A percentile compares a stretch with the other conserved stretches of the same genome.
These are phyloP conservation scores for Sporothrix phasma DNA, from an alignment of 2,329 filamentous ascomycete species.

Conservation along the genomic window DNA sequence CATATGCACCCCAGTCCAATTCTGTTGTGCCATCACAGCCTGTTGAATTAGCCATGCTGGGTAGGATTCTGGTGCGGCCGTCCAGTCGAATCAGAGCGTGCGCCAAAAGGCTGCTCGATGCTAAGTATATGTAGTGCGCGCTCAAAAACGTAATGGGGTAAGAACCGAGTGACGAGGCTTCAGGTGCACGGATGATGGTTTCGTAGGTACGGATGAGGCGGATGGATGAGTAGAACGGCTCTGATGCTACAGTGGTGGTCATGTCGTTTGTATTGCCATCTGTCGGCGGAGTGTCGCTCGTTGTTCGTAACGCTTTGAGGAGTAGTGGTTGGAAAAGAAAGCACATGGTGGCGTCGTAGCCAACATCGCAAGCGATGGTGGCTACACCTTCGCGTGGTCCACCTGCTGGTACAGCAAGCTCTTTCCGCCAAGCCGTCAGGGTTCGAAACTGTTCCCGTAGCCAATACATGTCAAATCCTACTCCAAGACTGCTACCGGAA, in stretches of 20 bases:
- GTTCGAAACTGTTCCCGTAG: slow-evolving; percentile 14
- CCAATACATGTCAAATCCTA: slow-evolving; percentile 9
- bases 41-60: slow-evolving; percentile 12
- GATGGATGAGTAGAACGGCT: slow-evolving; percentile 24
- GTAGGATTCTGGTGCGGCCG: slow-evolving; percentile 21
- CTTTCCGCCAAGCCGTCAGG: slow-evolving; percentile 15
- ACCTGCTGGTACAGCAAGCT: slow-evolving; percentile 13
- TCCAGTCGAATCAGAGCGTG: slow-evolving; percentile 25
- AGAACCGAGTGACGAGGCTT: slow-evolving; percentile 22
- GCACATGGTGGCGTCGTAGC: slow-evolving; percentile 25
- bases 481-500: background rate
- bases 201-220: slow-evolving; percentile 25
- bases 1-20: slow-evolving; percentile 16
- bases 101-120: slow-evolving; percentile 25
- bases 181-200: slow-evolving; percentile 24
- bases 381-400: slow-evolving; percentile 20
- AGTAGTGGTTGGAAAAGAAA: slow-evolving; percentile 27
- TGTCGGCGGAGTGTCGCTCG: background rate
- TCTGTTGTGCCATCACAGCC: background rate
- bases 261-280: no score
- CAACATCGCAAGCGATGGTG: slow-evolving; percentile 26
- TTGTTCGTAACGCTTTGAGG: slow-evolving; percentile 9
- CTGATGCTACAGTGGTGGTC: slow-evolving; percentile 21
- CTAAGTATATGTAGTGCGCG: slow-evolving; percentile 26
- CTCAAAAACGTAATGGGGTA: slow-evolving; percentile 27